A percentile compares a stretch with the other conserved stretches of the same genome.
phyloP scores from a whole-genome alignment of 2,329 filamentous ascomycete genomes.

The Phaeosphaeriaceae sp. region DNA sequence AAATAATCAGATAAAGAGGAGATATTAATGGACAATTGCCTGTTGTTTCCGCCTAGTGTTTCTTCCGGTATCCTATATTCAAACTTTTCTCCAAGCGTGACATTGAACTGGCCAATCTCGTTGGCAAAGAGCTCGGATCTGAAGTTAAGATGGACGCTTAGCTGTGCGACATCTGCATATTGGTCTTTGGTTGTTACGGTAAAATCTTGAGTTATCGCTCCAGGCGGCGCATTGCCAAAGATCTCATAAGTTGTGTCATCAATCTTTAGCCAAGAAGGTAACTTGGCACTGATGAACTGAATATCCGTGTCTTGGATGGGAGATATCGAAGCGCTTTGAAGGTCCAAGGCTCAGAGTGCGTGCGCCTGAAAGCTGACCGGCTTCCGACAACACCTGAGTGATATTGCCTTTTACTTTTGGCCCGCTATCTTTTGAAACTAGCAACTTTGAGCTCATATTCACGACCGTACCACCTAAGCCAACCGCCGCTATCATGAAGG shows the following conservation, averaged over 20 bases:
- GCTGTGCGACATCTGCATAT: slow-evolving; percentile 65
- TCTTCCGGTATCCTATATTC: slow-evolving; percentile 55
- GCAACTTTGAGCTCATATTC: slow-evolving; percentile 70
- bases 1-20: slow-evolving; percentile 56
- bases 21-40: slow-evolving; percentile 53
- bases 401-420: slow-evolving; percentile 65
- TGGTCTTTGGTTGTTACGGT: slow-evolving; percentile 65
- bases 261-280: slow-evolving; percentile 74
- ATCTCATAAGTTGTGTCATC: slow-evolving; percentile 67
- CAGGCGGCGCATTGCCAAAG: slow-evolving; percentile 67
- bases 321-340: slow-evolving; percentile 47
- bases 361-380: slow-evolving; percentile 65
- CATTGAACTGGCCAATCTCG: slow-evolving; percentile 54
- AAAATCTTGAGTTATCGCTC: slow-evolving; percentile 66
- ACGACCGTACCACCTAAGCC: slow-evolving; percentile 67
- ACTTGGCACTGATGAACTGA: slow-evolving; percentile 56
- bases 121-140: slow-evolving; percentile 51
- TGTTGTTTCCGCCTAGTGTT: slow-evolving; percentile 50
- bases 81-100: slow-evolving; percentile 58
- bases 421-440: slow-evolving; percentile 66
- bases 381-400: slow-evolving; percentile 62
- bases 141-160: slow-evolving; percentile 59
- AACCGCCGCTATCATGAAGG: slow-evolving; percentile 71
- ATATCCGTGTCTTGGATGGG: slow-evolving; percentile 61
- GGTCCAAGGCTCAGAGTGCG: slow-evolving; percentile 58